phyloP scores from a whole-genome alignment of 2,329 filamentous ascomycete species.

The Apiospora koreana region DNA sequence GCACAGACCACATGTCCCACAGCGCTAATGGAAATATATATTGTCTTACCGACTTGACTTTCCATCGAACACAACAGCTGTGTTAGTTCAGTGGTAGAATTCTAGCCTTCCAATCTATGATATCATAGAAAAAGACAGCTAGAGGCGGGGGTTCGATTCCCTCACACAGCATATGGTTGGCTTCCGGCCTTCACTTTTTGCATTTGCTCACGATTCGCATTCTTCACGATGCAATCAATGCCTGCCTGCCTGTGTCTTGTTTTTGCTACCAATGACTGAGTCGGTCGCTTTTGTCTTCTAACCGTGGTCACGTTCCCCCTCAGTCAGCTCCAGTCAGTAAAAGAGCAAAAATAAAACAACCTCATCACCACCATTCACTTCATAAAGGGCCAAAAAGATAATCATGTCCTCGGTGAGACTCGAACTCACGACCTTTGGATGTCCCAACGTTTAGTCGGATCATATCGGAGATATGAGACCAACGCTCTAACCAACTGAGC shows the following conservation, averaged over 20 bases:
- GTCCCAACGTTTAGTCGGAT: constrained; percentile 18
- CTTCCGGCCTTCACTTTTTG: too few species aligned
- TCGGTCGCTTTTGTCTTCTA: too few species aligned
- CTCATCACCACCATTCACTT: not conserved
- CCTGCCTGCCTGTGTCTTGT: not conserved
- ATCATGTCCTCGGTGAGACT: constrained; percentile 44
- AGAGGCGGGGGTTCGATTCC: constrained; percentile 8
- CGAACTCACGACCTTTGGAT: constrained; percentile 54
- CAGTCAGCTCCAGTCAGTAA: too few species aligned
- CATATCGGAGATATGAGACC: constrained; percentile 36
- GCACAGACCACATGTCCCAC: too few species aligned
- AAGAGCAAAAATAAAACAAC: too few species aligned
- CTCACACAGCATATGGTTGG: not conserved
- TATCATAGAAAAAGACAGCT: too few species aligned
- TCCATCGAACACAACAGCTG: too few species aligned
- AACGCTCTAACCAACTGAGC: constrained; percentile 46
- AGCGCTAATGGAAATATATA: too few species aligned
- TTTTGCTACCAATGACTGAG: not conserved
- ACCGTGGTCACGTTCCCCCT: too few species aligned
- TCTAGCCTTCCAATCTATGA: constrained; percentile 8
- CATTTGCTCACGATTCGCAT: not conserved
- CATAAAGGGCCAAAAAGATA: not conserved
- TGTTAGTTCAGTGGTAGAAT: constrained; percentile 10
- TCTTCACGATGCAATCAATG: too few species aligned
- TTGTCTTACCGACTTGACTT: too few species aligned